Evolutionary conservation across 805 yeast genomes (phyloP).

Genomic region (Cyberlindnera nakhonratchasimensis): DNA sequence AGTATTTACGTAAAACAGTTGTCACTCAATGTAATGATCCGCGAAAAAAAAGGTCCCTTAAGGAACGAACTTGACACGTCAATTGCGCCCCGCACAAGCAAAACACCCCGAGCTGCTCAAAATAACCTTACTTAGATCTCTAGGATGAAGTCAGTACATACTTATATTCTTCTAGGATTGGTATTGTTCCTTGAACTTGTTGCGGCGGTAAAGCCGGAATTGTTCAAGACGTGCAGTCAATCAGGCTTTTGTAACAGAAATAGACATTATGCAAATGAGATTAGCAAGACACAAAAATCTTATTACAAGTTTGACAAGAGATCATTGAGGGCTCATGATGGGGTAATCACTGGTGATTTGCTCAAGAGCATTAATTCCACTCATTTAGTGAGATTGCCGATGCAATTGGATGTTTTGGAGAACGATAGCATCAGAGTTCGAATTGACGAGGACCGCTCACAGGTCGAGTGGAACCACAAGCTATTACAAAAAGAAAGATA

Average conservation of each 20-base stretch:
- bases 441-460: slow-evolving; percentile 55
- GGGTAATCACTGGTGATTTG: slow-evolving; percentile 43
- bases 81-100: slow-evolving; percentile 1
- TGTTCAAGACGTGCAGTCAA: slow-evolving; percentile 74
- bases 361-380: slow-evolving; percentile 43
- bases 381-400: slow-evolving; percentile 45
- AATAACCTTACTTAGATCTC: neutral
- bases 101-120: neutral
- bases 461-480: slow-evolving; percentile 22
- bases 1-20: neutral
- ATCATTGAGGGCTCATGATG: slow-evolving; percentile 31
- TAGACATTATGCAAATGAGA: slow-evolving; percentile 52
- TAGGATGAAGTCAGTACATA: neutral
- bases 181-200: neutral
- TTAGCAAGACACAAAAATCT: slow-evolving; percentile 28
- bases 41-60: neutral
- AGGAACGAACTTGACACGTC: neutral
- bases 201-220: slow-evolving; percentile 53
- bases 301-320: slow-evolving; percentile 41
- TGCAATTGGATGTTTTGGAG: slow-evolving; percentile 52
- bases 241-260: slow-evolving; percentile 85
- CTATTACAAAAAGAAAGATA: slow-evolving; percentile 48
- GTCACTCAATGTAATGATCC: too few relatives aligned
- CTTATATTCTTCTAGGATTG: neutral
- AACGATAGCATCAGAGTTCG: slow-evolving; percentile 59